Evolutionary conservation across 441 rosid genomes (phyloP).

Genomic region (Bocquillonia castaneifolia): DNA sequence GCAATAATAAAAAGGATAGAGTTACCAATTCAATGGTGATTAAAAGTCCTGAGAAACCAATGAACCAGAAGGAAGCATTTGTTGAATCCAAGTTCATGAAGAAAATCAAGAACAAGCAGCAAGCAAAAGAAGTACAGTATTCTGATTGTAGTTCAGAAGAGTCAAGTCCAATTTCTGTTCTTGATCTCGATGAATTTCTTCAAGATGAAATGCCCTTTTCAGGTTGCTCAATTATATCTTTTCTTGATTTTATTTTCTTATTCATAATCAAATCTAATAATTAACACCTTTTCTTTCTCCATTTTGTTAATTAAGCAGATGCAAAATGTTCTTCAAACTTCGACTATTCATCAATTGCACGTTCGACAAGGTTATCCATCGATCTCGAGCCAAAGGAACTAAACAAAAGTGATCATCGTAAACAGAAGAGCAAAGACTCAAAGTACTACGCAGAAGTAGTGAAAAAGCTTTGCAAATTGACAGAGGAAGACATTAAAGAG

Average conservation of each 20-base stretch:
- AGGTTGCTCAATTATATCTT: constrained; percentile 40
- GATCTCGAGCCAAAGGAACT: constrained; percentile 6
- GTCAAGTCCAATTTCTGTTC: constrained; percentile 57
- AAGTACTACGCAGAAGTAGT: constrained; percentile 33
- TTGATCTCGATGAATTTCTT: constrained; percentile 37
- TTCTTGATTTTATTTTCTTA: no score
- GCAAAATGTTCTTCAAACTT: no score
- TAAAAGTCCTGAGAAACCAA: constrained; percentile 26
- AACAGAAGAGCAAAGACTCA: constrained; percentile 19
- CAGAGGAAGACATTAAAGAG: constrained; percentile 45
- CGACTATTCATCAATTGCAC: neutral
- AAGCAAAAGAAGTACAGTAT: constrained; percentile 15
- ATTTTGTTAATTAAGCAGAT: no score
- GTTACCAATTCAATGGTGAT: constrained; percentile 20
- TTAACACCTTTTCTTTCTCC: no score
- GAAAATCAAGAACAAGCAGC: constrained; percentile 29
- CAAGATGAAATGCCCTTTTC: constrained; percentile 31
- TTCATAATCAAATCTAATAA: no score
- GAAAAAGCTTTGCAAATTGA: constrained; percentile 34
- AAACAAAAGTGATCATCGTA: constrained; percentile 4
- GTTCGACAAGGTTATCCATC: constrained; percentile 5
- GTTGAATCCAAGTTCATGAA: constrained; percentile 32
- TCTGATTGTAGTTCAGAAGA: constrained; percentile 33
- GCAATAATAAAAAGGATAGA: constrained; percentile 17
- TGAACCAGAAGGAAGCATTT: constrained; percentile 30